Conservation (phyloP, 2,329 filamentous ascomycete genomes). For the Fusarium drepaniforme region DNA sequence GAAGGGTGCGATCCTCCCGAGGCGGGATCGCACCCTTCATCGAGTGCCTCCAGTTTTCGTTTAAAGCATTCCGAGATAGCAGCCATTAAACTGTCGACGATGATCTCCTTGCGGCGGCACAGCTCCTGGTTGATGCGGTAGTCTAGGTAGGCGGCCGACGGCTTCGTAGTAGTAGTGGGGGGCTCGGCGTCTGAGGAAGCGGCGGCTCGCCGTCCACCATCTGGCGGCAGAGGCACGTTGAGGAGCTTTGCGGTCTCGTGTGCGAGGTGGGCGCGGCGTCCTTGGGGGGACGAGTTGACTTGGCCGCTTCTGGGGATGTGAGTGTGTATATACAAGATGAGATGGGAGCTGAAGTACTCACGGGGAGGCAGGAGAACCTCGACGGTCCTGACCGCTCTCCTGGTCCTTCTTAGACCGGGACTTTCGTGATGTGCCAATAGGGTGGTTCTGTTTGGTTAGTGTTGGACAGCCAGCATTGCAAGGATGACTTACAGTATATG, state of each 20-base stretch:
- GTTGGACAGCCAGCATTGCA: too few relatives aligned
- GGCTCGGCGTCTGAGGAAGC: constrained; percentile 38
- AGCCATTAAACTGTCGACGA: constrained; percentile 32
- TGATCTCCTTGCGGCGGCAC: constrained; percentile 17
- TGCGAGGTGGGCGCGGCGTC: constrained; percentile 21
- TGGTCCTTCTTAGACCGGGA: constrained; percentile 31
- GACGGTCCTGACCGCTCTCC: constrained; percentile 40
- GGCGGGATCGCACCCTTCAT: constrained; percentile 31
- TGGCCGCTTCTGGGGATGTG: constrained; percentile 23
- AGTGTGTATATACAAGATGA: not conserved
- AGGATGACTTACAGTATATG: constrained; percentile 11
- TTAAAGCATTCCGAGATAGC: constrained; percentile 25
- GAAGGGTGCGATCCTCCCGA: constrained; percentile 19
- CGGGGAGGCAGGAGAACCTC: constrained; percentile 39
- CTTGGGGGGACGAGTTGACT: constrained; percentile 21
- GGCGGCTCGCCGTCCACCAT: constrained; percentile 37
- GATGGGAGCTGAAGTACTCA: constrained; percentile 1
- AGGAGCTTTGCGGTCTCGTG: constrained; percentile 22
- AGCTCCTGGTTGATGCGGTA: constrained; percentile 27
- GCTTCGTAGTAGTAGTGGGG: constrained; percentile 42
- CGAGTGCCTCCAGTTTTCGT: constrained; percentile 36
- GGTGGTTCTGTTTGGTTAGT: constrained; percentile 17
- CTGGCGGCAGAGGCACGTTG: constrained; percentile 35
- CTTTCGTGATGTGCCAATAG: constrained; percentile 17
- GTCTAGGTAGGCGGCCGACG: constrained; percentile 40